These are phyloP conservation scores for Allomyces macrogynus DNA, from an alignment of 192 early-diverging fungal genomes.

Conservation along the genomic window DNA sequence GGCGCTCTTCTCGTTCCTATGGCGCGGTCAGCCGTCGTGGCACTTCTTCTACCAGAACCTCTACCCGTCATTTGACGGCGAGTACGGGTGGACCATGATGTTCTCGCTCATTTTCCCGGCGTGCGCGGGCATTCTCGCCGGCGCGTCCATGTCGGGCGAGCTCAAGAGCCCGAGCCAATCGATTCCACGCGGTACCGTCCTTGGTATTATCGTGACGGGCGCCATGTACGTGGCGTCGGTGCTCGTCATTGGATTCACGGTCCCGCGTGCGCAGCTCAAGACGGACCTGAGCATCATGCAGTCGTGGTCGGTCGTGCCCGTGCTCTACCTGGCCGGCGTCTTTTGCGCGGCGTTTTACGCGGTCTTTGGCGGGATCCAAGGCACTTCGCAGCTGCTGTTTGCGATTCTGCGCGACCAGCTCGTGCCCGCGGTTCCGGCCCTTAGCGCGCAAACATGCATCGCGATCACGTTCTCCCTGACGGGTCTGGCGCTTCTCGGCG, in stretches of 20 bases:
- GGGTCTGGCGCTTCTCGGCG: constrained; percentile 33
- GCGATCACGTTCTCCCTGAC: constrained; percentile 24
- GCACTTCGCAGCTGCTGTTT: constrained; percentile 40
- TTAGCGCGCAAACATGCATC: constrained; percentile 9
- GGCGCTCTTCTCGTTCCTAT: too few species aligned
- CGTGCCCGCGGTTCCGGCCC: constrained; percentile 21
- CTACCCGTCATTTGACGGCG: constrained; percentile 33
- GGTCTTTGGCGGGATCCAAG: constrained; percentile 27
- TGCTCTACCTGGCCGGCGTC: constrained; percentile 18
- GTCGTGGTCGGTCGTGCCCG: too few species aligned
- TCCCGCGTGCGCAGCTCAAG: constrained; percentile 12
- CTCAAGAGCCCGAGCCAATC: constrained; percentile 43
- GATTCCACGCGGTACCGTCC: constrained; percentile 44
- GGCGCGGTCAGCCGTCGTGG: too few species aligned
- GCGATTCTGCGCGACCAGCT: constrained; percentile 45
- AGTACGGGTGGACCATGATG: constrained; percentile 22
- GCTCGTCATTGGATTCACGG: constrained; percentile 32
- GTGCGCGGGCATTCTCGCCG: constrained; percentile 47
- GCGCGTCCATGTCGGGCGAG: constrained; percentile 48
- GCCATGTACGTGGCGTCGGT: constrained; percentile 29
- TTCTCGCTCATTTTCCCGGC: constrained; percentile 48
- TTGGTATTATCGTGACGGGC: constrained; percentile 33
- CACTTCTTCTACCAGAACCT: constrained; percentile 34
- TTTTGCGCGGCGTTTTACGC: not conserved
- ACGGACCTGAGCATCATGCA: too few species aligned